Evolutionary conservation across 2,329 filamentous ascomycete genomes (phyloP), one percentile per base, ranked within the genome.

Genomic region (Penicillium sp.): DNA sequence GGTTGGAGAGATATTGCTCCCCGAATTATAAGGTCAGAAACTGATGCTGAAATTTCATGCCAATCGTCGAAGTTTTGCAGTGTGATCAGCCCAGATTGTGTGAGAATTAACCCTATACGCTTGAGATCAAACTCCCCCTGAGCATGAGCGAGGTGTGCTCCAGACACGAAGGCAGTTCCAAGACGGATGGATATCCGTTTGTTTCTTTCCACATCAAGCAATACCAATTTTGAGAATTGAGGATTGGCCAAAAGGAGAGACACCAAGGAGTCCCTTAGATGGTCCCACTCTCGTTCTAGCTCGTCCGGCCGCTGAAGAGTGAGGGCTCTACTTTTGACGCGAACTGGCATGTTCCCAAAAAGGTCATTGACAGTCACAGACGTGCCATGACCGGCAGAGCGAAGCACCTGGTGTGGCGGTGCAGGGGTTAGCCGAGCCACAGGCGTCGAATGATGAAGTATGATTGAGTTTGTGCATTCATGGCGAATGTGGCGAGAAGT

Each of bases 271-370:
- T 78, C 81, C 60, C 84, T 82, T 17, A 96, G 75, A 1, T 74
- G 74, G 29, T 86, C 82, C 86, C 90, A 93, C 52, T 89, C 82
- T 62, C 82, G 88, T 21, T 82, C 81, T 4, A 82, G 73, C 48
- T 87, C 78, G 25, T 78, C 69, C 12, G 80, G 63, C 64, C 79
- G 81, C 67, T 85, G 78, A 40, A 80, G 72, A 62, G 79, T 75
- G 3, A 86, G 65, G 0, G 84, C 84, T 61, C 92, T 84, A 66
- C 92, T 89, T 71, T 94, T 96, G 27, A 95, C 88, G 15, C 93
- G 86, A 13, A 97, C 93, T 0, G 93, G 92, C 85, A 97, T 90
- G 58, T 87, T 89, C 0, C 93, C 92, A 74, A 97, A 97, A 1
- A 97, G 78, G 71, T 96, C 88, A 56, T 87, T 85, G 6, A 96